Evolutionary conservation across 1,284 basidiomycete species (phyloP), one percentile per base, ranked within the genome.

Genomic region (Heterobasidion occidentale): DNA sequence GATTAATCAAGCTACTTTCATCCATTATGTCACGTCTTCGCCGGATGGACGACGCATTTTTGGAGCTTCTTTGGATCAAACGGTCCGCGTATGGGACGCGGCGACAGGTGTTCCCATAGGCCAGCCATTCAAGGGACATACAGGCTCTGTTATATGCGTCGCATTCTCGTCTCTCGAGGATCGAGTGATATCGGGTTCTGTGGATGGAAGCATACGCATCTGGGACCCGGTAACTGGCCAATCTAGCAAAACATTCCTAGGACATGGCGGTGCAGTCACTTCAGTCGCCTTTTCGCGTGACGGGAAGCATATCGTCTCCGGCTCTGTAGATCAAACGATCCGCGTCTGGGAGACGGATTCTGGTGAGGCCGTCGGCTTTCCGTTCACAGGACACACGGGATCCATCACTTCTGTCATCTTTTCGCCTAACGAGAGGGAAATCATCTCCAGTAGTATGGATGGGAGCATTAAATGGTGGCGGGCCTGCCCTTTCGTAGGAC

Each of bases 81-180:
- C 36, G n/a, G 15, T 51, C 35, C 17, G 34, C 14, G 7, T 51
- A 12, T 51, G 50, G 50, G 36, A 35, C 12, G 27, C 36, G 15
- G 36, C 14, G 15, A 51, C 50, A 19, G 34, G 36, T n/a, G 34
- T 35, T 15, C 15, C 12, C 12, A 20, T 15, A n/a, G 33, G 14
- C 19, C 15, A 11, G 42, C 46, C 38, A 44, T 48, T 63, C 44
- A 55, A 47, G 14, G 64, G 64, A 9, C 63, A 65, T 52, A 49
- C 46, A 27, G 27, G 27, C 5, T 27, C 27, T 27, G 27, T 27
- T 27, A 27, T 27, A 27, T 27, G 27, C 4, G 27, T 27, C 27
- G 27, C 27, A 27, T 27, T 27, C 27, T 27, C 27, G 5, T 4
- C 27, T 35, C 11, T 35, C n/a, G 35, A 34, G 12, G 9, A 35